Percentiles rank a stretch among this genome's conserved stretches.
phyloP scores from a whole-genome alignment of 73 alveolate species.

The Blepharisma japonicum region DNA sequence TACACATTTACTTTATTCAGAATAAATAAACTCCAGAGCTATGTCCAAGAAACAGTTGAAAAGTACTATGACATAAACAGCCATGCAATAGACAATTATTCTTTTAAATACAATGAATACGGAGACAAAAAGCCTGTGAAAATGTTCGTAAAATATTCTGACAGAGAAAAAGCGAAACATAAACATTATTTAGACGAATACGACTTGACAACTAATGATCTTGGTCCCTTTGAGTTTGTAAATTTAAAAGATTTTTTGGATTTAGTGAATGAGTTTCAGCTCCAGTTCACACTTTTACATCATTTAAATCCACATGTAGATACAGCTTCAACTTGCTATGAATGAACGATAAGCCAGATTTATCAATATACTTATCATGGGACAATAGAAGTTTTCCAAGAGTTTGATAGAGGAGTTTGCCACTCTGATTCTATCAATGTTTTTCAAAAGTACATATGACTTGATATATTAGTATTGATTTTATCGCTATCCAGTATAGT shows the following conservation, averaged over 20 bases:
- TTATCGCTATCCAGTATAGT: constrained; percentile 45
- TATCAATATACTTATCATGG: constrained; percentile 7
- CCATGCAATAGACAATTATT: background rate
- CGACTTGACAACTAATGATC: background rate
- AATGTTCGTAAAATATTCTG: background rate
- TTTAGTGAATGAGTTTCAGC: background rate
- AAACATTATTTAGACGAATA: background rate
- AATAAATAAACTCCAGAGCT: background rate
- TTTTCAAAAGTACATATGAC: constrained; percentile 42
- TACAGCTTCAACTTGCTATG: background rate
- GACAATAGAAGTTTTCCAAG: background rate
- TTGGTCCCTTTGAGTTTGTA: constrained; percentile 1
- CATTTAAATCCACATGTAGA: background rate
- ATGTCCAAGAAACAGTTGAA: constrained; percentile 11
- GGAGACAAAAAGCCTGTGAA: constrained; percentile 16
- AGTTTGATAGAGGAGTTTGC: background rate
- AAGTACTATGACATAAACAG: constrained; percentile 24
- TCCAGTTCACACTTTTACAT: background rate
- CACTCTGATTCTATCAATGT: background rate
- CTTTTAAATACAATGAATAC: background rate
- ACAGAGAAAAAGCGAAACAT: background rate
- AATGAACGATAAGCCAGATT: background rate
- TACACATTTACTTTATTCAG: background rate
- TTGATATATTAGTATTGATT: constrained; percentile 53
- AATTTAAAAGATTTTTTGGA: background rate